These are phyloP conservation scores for Cordyceps fumosorosea DNA, from an alignment of 2,329 filamentous ascomycete species.

Conservation along the genomic window DNA sequence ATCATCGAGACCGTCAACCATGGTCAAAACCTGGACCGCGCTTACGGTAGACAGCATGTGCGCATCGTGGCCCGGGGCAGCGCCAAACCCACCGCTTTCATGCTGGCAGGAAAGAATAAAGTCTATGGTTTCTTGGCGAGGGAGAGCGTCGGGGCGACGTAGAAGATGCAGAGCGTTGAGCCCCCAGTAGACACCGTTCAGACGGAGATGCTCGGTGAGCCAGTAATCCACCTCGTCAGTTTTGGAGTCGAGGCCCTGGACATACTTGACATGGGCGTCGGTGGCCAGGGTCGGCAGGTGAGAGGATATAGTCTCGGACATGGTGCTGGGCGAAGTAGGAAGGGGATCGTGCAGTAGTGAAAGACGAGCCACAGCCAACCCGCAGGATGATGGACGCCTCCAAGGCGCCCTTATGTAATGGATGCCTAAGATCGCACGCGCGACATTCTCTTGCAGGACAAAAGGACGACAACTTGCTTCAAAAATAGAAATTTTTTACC, in stretches of 20 bases:
- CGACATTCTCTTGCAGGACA: no score
- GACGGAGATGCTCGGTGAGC: constrained; percentile 90
- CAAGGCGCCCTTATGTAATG: background rate
- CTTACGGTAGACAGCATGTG: constrained; percentile 96
- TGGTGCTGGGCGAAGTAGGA: constrained; percentile 18
- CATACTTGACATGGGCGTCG: constrained; percentile 75
- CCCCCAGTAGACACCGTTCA: constrained; percentile 97
- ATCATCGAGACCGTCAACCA: constrained; percentile 76
- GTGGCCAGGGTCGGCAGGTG: constrained; percentile 41
- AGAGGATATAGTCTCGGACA: constrained; percentile 23
- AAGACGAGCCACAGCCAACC: background rate
- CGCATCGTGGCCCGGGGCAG: constrained; percentile 87
- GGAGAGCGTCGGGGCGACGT: constrained; percentile 71
- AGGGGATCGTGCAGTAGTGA: background rate
- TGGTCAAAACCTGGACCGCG: constrained; percentile 86
- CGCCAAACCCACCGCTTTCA: constrained; percentile 83
- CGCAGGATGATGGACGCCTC: background rate
- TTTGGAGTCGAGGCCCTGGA: constrained; percentile 84
- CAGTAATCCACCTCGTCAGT: constrained; percentile 97
- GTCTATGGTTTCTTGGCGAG: constrained; percentile 72
- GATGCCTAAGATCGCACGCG: no score
- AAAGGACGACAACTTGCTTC: no score
- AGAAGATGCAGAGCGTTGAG: constrained; percentile 83
- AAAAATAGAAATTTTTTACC: no score
- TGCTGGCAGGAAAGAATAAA: constrained; percentile 96